Evolutionary conservation across 352 stramenopile genomes (phyloP).

Genomic region (Phytophthora fragariaefolia): DNA sequence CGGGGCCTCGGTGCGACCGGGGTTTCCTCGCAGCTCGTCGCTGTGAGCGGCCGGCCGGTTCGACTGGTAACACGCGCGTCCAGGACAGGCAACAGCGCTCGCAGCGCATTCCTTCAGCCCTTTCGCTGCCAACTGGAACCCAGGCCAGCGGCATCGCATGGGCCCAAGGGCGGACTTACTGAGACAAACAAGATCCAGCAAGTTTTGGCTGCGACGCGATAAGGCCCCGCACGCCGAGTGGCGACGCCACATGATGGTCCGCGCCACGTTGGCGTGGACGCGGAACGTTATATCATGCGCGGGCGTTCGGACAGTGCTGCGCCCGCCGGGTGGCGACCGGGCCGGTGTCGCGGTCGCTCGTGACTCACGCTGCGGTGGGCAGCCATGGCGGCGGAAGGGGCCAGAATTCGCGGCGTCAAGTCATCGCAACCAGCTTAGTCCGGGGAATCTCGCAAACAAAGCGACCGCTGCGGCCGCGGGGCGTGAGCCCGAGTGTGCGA

Average conservation of each 20-base stretch:
- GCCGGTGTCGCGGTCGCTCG: conserved; percentile 4
- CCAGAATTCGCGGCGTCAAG: conserved; percentile 34
- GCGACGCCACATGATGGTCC: conserved; percentile 18
- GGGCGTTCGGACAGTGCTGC: conserved; percentile 24
- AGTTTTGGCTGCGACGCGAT: neutral
- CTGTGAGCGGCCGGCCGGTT: neutral
- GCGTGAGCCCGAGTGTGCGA: conserved; percentile 4
- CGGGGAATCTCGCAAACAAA: conserved; percentile 6
- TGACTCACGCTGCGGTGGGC: conserved; percentile 7
- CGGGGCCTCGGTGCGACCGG: neutral
- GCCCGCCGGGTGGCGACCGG: neutral
- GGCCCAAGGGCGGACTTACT: conserved; percentile 15
- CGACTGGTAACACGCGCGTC: conserved; percentile 23
- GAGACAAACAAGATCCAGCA: conserved; percentile 26
- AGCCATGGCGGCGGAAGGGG: conserved; percentile 23
- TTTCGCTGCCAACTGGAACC: conserved; percentile 12
- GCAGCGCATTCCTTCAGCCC: conserved; percentile 18
- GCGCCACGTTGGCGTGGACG: conserved; percentile 18
- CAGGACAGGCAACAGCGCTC: conserved; percentile 16
- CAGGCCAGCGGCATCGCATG: conserved; percentile 19
- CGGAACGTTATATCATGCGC: conserved; percentile 18
- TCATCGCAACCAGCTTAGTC: conserved; percentile 23
- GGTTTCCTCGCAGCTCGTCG: neutral
- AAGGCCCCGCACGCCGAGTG: conserved; percentile 7
- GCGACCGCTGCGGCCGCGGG: neutral